Conservation (phyloP, 2,329 filamentous ascomycete species). For the Aulographum hederae region DNA sequence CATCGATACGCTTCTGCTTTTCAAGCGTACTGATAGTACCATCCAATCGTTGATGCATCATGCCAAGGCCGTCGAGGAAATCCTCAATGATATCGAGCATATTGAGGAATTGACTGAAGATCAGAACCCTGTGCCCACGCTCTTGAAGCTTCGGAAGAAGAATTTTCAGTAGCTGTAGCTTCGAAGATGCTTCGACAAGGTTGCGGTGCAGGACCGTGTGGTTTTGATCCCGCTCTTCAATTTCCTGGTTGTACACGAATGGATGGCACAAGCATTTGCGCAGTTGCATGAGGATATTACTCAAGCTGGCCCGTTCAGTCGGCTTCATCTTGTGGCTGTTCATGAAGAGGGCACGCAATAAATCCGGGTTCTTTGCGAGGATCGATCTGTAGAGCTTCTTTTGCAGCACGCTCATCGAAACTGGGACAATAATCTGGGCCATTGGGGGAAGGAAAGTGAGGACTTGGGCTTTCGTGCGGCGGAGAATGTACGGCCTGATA, state of each 20-base stretch:
- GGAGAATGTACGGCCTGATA: constrained; percentile 54
- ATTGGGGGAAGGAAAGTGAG: constrained; percentile 84
- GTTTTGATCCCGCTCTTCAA: constrained; percentile 62
- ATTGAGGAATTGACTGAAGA: constrained; percentile 88
- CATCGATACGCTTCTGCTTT: constrained; percentile 88
- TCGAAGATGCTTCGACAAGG: constrained; percentile 78
- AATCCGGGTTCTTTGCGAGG: constrained; percentile 70
- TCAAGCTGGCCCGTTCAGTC: constrained; percentile 70
- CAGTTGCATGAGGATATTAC: constrained; percentile 90
- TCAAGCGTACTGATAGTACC: constrained; percentile 64
- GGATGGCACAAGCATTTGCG: constrained; percentile 91
- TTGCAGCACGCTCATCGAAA: constrained; percentile 89
- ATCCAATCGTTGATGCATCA: constrained; percentile 66
- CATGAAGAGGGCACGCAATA: constrained; percentile 74
- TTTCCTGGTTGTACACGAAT: constrained; percentile 78
- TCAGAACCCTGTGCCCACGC: constrained; percentile 73
- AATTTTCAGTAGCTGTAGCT: constrained; percentile 65
- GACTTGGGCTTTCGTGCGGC: constrained; percentile 77
- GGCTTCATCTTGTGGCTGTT: too few species aligned
- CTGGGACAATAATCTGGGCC: constrained; percentile 83
- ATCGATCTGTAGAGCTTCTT: constrained; percentile 92
- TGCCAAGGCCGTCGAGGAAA: constrained; percentile 59
- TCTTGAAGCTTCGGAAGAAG: constrained; percentile 78
- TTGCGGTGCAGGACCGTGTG: constrained; percentile 51
- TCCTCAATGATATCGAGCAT: constrained; percentile 84